phyloP scores from a whole-genome alignment of 2,329 filamentous ascomycete genomes.

The Elsinoe ampelina region DNA sequence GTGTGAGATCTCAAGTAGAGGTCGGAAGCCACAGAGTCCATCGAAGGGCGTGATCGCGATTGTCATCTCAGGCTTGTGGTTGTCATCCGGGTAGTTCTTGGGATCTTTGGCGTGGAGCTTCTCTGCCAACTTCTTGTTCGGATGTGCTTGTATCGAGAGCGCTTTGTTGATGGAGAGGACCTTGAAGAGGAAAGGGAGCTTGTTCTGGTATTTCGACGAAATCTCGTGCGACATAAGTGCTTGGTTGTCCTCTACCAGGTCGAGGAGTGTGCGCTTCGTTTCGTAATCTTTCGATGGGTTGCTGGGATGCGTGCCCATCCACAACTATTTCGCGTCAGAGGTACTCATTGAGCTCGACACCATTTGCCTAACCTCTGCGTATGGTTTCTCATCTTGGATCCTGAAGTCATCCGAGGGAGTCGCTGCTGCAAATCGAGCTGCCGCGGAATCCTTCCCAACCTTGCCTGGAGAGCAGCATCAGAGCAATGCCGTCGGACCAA shows the following conservation, averaged over 20 bases:
- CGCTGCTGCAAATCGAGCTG: constrained; percentile 79
- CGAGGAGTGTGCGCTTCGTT: constrained; percentile 76
- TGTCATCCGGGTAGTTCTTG: constrained; percentile 97
- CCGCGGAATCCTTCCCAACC: constrained; percentile 75
- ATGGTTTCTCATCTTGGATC: constrained; percentile 80
- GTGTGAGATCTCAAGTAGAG: constrained; percentile 73
- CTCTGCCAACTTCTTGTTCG: constrained; percentile 65
- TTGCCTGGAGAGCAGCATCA: constrained; percentile 52
- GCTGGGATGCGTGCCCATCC: constrained; percentile 98
- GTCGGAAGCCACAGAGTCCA: constrained; percentile 90
- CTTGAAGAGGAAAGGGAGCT: constrained; percentile 95
- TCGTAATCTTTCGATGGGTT: constrained; percentile 84
- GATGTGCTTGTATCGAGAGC: constrained; percentile 88
- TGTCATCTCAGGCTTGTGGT: constrained; percentile 99
- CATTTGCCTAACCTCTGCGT: constrained; percentile 65
- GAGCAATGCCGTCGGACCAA: constrained; percentile 2
- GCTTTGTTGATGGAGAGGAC: constrained; percentile 94
- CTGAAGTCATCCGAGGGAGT: constrained; percentile 66
- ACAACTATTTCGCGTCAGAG: constrained; percentile 53
- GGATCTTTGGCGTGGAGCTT: constrained; percentile 75
- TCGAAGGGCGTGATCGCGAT: constrained; percentile 96
- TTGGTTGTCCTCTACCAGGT: constrained; percentile 79
- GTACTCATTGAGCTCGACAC: constrained; percentile 1
- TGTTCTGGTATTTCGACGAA: constrained; percentile 63
- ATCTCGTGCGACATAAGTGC: constrained; percentile 68